Conservation (phyloP, 257 asterid genomes). For the Ehretia macrophylla region DNA sequence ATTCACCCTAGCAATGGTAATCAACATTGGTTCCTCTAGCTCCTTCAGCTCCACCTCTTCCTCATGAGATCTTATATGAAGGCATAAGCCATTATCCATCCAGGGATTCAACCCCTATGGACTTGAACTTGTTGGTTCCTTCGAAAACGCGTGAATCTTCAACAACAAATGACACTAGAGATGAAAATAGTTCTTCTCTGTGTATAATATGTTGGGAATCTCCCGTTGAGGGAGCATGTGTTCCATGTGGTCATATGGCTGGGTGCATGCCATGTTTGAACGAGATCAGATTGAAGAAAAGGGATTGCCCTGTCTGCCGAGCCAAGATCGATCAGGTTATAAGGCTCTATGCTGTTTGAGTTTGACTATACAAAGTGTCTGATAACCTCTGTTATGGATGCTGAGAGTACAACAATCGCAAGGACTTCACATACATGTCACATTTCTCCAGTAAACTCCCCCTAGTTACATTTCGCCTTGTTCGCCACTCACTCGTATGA, state of each 20-base stretch:
- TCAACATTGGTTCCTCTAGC: constrained; percentile 8
- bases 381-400: not conserved
- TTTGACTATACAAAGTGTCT: not conserved
- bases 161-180: not conserved
- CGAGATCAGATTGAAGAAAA: constrained; percentile 14
- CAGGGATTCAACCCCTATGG: constrained; percentile 7
- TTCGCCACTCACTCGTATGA: not conserved
- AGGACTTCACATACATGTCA: not conserved
- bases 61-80: constrained; percentile 3
- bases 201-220: constrained; percentile 19
- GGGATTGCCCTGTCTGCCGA: constrained; percentile 17
- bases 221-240: constrained; percentile 21
- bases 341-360: constrained; percentile 15
- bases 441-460: not conserved
- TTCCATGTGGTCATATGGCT: constrained; percentile 22
- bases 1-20: not conserved
- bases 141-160: not conserved
- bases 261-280: constrained; percentile 20
- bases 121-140: not conserved
- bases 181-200: constrained; percentile 5
- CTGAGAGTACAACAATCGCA: no score
- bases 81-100: not conserved
- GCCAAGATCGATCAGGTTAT: constrained; percentile 14
- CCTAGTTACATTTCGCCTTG: not conserved
- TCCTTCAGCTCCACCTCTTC: constrained; percentile 20